Conservation (phyloP, 805 yeast species). For the Kockiozyma suomiensis region DNA sequence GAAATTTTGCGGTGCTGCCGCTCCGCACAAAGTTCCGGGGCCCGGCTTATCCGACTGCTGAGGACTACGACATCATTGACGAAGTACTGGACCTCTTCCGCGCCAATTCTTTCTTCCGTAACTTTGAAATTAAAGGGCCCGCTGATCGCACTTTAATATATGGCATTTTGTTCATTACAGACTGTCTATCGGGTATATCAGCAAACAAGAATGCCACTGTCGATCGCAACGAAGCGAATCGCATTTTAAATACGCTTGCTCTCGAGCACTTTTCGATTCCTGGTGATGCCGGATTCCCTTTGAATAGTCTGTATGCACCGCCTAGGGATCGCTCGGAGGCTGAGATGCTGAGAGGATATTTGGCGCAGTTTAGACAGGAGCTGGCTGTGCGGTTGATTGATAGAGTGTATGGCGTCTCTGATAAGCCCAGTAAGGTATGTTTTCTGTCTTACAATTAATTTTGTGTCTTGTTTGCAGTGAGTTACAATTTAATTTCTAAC, state of each 20-base stretch:
- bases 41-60: conserved; percentile 78
- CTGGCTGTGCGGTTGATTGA: conserved; percentile 76
- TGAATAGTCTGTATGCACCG: conserved; percentile 74
- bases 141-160: conserved; percentile 91
- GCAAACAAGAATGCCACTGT: conserved; percentile 43
- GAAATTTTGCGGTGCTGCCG: conserved; percentile 82
- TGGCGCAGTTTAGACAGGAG: conserved; percentile 94
- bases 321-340: conserved; percentile 75
- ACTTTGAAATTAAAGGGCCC: conserved; percentile 94
- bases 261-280: conserved; percentile 89
- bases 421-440: conserved; percentile 66
- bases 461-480: not conserved
- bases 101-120: conserved; percentile 94
- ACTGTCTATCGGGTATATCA: conserved; percentile 71
- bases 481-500: not conserved
- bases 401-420: conserved; percentile 60
- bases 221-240: conserved; percentile 43
- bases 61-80: conserved; percentile 86
- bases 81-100: conserved; percentile 89
- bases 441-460: not conserved
- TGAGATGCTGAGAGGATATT: conserved; percentile 76
- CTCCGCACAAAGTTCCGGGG: conserved; percentile 83
- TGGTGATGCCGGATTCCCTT: conserved; percentile 93
- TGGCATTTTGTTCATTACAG: conserved; percentile 87
- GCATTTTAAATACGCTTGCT: conserved; percentile 76